Conservation (phyloP, 2,329 filamentous ascomycete genomes). For the Alternaria longipes region DNA sequence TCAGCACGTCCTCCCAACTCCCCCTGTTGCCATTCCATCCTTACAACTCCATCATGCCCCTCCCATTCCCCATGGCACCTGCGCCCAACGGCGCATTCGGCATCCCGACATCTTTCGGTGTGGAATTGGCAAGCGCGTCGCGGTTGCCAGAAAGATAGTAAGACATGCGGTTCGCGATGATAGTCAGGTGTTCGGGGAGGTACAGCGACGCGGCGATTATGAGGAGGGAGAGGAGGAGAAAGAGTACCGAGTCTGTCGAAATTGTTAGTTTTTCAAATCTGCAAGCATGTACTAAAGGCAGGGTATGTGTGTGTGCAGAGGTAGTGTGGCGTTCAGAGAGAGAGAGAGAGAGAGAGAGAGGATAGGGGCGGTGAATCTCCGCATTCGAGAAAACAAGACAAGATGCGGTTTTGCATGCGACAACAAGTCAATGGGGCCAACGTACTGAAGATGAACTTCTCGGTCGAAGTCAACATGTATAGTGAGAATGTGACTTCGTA, state of each 20-base stretch:
- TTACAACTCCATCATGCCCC: conserved; percentile 37
- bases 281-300: background rate
- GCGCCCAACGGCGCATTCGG: conserved; percentile 17
- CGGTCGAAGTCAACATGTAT: conserved; percentile 96
- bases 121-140: conserved; percentile 30
- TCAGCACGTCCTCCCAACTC: too few species aligned
- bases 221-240: conserved; percentile 87
- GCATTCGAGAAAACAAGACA: background rate
- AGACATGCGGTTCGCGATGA: conserved; percentile 84
- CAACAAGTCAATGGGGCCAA: conserved; percentile 14
- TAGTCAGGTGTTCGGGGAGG: conserved; percentile 87
- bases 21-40: too few species aligned
- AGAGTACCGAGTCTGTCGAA: conserved; percentile 81
- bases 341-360: background rate
- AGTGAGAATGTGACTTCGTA: conserved; percentile 96
- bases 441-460: conserved; percentile 98
- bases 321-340: background rate
- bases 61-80: conserved; percentile 19
- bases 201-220: conserved; percentile 89
- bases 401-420: background rate
- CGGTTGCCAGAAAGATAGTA: conserved; percentile 94
- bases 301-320: background rate
- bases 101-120: conserved; percentile 23
- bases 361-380: conserved; percentile 1
- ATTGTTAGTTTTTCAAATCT: background rate